phyloP scores from a whole-genome alignment of 768 basidiomycete genomes.

The Pleurotus cornucopiae region DNA sequence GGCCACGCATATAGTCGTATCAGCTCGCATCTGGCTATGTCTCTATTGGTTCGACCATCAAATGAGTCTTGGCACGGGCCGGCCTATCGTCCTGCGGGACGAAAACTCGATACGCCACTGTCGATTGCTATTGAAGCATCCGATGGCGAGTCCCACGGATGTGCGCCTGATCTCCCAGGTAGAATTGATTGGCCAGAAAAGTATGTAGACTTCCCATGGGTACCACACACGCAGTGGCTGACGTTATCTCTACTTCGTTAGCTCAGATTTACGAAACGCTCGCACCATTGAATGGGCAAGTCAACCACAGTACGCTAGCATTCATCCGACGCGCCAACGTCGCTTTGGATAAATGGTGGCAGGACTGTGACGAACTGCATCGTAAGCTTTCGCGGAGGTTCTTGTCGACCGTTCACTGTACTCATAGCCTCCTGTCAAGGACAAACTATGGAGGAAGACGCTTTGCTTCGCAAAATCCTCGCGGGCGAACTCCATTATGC shows the following conservation, averaged over 20 bases:
- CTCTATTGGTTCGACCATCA: conserved; percentile 82
- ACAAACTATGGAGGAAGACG: conserved; percentile 79
- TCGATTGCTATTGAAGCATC: conserved; percentile 75
- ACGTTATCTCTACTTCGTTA: conserved; percentile 22
- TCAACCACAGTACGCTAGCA: conserved; percentile 78
- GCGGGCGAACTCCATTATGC: conserved; percentile 88
- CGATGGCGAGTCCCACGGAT: conserved; percentile 87
- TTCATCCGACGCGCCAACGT: conserved; percentile 85
- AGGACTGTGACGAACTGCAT: conserved; percentile 83
- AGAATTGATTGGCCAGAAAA: conserved; percentile 88
- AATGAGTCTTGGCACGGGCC: conserved; percentile 89
- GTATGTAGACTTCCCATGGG: conserved; percentile 37
- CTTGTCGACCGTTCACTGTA: conserved; percentile 5
- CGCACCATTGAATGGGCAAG: conserved; percentile 79
- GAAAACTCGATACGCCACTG: conserved; percentile 86
- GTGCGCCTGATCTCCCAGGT: conserved; percentile 84
- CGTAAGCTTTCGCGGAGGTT: neutral
- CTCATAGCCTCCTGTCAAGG: conserved; percentile 33
- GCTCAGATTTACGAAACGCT: conserved; percentile 94
- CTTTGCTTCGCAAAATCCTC: conserved; percentile 82
- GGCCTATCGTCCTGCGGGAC: conserved; percentile 86
- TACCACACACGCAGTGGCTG: neutral
- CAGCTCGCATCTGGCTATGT: conserved; percentile 91
- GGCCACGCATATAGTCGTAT: conserved; percentile 56
- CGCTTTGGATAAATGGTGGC: conserved; percentile 89